Percentiles rank a stretch among this genome's conserved stretches.
phyloP scores from a whole-genome alignment of 148 eudicot species.

The Vaccinium corymbosum region DNA sequence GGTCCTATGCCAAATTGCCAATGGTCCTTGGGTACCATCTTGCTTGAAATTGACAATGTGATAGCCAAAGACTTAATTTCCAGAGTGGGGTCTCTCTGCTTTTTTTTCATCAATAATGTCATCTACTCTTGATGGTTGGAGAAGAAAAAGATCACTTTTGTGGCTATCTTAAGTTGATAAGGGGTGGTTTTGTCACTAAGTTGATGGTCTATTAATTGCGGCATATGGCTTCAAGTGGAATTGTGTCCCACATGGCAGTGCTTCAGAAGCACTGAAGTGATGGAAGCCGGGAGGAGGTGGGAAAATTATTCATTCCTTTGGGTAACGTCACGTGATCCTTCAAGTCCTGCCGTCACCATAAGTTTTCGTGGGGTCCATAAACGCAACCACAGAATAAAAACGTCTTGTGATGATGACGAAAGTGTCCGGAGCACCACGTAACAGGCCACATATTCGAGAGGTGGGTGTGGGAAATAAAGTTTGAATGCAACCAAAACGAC shows the following conservation, averaged over 20 bases:
- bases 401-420: too few species aligned
- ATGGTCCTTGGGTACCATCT: background rate
- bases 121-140: background rate
- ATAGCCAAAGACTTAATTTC: conserved; percentile 7
- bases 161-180: background rate
- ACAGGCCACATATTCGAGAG: background rate
- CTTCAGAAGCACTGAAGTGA: too few species aligned
- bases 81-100: conserved; percentile 3
- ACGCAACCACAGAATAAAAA: too few species aligned
- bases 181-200: conserved; percentile 5
- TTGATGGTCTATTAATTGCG: background rate
- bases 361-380: too few species aligned
- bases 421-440: too few species aligned
- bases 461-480: conserved; percentile 19
- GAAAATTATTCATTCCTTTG: too few species aligned
- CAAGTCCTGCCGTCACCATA: too few species aligned
- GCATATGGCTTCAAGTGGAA: background rate
- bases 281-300: too few species aligned
- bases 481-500: conserved; percentile 40
- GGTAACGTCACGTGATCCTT: too few species aligned
- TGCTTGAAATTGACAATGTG: conserved; percentile 23
- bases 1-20: background rate
- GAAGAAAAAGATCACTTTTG: background rate
- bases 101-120: background rate
- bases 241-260: too few species aligned